phyloP scores from a whole-genome alignment of 305 asterid genomes.

The Petunia hybrid region DNA sequence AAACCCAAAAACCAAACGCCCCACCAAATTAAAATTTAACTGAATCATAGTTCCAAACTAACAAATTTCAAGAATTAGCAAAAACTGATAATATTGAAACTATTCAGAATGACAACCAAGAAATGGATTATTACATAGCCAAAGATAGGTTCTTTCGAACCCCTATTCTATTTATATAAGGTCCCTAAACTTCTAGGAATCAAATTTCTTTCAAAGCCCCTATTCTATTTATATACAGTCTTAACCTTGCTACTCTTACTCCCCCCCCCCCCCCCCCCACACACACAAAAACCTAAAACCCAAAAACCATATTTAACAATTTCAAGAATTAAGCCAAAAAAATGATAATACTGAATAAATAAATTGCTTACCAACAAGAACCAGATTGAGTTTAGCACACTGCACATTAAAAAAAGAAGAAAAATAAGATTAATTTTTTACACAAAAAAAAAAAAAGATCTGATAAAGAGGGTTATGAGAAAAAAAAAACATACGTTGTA shows the following conservation, averaged over 20 bases:
- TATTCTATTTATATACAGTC: too few relatives aligned
- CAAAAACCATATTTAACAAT: background rate
- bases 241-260: too few relatives aligned
- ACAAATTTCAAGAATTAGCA: background rate
- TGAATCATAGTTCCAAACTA: background rate
- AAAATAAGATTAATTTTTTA: background rate
- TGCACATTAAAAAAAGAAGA: conserved; percentile 40
- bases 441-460: background rate
- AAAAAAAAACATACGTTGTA: conserved; percentile 58
- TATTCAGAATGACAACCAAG: too few relatives aligned
- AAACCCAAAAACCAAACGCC: background rate
- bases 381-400: conserved; percentile 91
- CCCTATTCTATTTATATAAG: too few relatives aligned
- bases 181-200: too few relatives aligned
- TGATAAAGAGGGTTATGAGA: background rate
- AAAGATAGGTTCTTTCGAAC: too few relatives aligned
- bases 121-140: too few relatives aligned
- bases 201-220: too few relatives aligned
- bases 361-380: conserved; percentile 72
- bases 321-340: background rate
- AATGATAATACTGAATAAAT: background rate
- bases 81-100: background rate
- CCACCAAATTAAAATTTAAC: background rate
- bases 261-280: too few relatives aligned
- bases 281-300: too few relatives aligned